Conservation (phyloP, 2,329 filamentous ascomycete genomes). For the Colletotrichum tanaceti region DNA sequence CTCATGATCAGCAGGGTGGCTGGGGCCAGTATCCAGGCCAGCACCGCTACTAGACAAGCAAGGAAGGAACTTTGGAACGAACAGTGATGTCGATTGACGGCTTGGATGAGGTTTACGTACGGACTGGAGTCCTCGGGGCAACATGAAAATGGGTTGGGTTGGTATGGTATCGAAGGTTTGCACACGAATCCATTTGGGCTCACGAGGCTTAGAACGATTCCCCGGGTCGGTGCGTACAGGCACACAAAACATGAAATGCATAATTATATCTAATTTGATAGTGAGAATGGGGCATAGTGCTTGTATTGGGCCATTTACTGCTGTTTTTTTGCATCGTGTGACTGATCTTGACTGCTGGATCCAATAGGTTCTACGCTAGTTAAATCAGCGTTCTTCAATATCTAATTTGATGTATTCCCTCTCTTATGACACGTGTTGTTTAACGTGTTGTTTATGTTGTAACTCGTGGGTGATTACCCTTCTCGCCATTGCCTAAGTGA, state of each 20-base stretch:
- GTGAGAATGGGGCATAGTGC: too few species aligned
- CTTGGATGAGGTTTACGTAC: not conserved
- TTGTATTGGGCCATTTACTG: too few species aligned
- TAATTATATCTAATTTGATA: constrained; percentile 1
- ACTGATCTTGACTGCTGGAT: too few species aligned
- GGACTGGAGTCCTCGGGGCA: constrained; percentile 8
- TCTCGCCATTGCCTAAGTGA: not conserved
- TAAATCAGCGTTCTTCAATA: too few species aligned
- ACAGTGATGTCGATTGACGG: not conserved
- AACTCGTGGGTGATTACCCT: not conserved
- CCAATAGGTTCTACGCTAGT: too few species aligned
- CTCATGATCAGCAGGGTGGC: constrained; percentile 42
- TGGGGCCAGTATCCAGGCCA: constrained; percentile 55
- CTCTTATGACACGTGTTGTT: not conserved
- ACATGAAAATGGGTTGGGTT: constrained; percentile 7
- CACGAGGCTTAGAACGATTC: constrained; percentile 10
- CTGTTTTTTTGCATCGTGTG: too few species aligned
- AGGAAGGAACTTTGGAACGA: not conserved
- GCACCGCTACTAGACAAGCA: constrained; percentile 45
- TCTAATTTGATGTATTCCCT: not conserved
- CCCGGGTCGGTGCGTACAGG: not conserved
- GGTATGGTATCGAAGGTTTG: not conserved
- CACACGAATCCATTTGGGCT: not conserved
- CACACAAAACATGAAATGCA: constrained; percentile 16
- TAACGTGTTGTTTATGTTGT: not conserved